A percentile compares a stretch with the other conserved stretches of the same genome.
These are phyloP conservation scores for Lolium multiflorum DNA, from an alignment of 176 grass and related monocot genomes.

Conservation along the genomic window DNA sequence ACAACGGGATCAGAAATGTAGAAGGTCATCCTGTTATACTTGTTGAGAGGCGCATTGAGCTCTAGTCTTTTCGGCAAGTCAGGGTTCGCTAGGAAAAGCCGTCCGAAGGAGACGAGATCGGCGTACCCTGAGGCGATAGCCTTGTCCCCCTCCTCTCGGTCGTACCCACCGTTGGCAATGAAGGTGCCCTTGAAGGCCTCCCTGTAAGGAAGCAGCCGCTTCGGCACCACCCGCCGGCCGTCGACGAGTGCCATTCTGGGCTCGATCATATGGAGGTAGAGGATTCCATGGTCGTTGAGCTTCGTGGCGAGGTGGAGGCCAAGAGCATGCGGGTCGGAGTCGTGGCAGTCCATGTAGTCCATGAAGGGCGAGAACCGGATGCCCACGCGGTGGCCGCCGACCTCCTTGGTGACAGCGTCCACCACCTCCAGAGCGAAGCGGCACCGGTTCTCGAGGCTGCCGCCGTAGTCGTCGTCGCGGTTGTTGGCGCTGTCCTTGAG, in stretches of 20 bases:
- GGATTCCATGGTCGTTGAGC: constrained; percentile 16
- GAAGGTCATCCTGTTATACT: constrained; percentile 40
- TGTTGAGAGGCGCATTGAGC: constrained; percentile 26
- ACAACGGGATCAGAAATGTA: constrained; percentile 30
- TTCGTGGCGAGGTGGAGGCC: background rate
- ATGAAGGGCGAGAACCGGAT: constrained; percentile 28
- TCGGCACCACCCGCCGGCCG: background rate
- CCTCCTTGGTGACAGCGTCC: background rate
- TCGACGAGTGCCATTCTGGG: constrained; percentile 32
- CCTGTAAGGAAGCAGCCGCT: constrained; percentile 14
- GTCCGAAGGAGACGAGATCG: constrained; percentile 13
- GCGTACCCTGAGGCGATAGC: background rate
- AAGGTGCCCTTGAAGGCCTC: constrained; percentile 31
- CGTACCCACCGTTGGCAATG: constrained; percentile 27
- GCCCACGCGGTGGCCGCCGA: constrained; percentile 8
- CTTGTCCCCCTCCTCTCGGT: constrained; percentile 28
- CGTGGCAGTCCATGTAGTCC: constrained; percentile 34
- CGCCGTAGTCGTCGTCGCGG: constrained; percentile 33
- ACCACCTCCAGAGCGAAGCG: constrained; percentile 16
- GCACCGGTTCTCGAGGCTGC: constrained; percentile 22
- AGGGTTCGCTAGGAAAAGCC: constrained; percentile 38
- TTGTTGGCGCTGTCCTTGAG: constrained; percentile 34
- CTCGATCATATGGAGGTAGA: constrained; percentile 45
- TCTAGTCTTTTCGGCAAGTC: constrained; percentile 28
- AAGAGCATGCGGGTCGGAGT: constrained; percentile 26